Percentiles rank a stretch among this genome's conserved stretches.
phyloP scores from a whole-genome alignment of 1,284 basidiomycete genomes.

The Melampsora americana region DNA sequence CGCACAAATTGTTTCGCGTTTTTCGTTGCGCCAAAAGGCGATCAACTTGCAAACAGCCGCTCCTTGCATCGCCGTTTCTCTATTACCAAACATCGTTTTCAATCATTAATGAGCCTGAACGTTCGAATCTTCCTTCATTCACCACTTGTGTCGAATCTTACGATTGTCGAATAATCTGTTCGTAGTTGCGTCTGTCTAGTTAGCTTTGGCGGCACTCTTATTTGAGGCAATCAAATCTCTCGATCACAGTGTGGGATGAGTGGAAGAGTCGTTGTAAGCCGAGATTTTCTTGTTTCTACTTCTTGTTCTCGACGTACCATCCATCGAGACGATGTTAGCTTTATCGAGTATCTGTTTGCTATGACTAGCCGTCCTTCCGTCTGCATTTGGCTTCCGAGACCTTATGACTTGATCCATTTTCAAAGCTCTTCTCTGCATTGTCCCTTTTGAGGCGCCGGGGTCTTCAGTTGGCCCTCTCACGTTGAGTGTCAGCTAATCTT shows the following conservation, averaged over 20 bases:
- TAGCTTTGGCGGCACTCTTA: background rate
- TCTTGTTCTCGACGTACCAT: background rate
- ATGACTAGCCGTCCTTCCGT: background rate
- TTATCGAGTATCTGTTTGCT: background rate
- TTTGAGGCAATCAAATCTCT: background rate
- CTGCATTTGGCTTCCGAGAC: background rate
- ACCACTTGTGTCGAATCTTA: conserved; percentile 1
- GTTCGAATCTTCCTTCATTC: background rate
- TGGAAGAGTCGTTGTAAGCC: conserved; percentile 23
- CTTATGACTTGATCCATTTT: background rate
- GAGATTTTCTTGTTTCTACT: background rate
- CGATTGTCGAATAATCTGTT: background rate
- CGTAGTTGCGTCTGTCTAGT: background rate
- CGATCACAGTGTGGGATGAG: background rate
- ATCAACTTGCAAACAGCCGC: background rate
- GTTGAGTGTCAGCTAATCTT: background rate
- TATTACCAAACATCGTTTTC: background rate
- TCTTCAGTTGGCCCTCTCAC: background rate
- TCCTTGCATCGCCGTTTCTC: background rate
- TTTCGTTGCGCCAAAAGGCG: background rate
- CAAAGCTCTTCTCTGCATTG: background rate
- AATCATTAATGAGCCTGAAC: background rate
- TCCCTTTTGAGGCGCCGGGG: background rate
- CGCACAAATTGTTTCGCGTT: background rate
- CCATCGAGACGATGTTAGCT: background rate